phyloP scores from a whole-genome alignment of 805 yeast genomes.

The Teunomyces pallodes region DNA sequence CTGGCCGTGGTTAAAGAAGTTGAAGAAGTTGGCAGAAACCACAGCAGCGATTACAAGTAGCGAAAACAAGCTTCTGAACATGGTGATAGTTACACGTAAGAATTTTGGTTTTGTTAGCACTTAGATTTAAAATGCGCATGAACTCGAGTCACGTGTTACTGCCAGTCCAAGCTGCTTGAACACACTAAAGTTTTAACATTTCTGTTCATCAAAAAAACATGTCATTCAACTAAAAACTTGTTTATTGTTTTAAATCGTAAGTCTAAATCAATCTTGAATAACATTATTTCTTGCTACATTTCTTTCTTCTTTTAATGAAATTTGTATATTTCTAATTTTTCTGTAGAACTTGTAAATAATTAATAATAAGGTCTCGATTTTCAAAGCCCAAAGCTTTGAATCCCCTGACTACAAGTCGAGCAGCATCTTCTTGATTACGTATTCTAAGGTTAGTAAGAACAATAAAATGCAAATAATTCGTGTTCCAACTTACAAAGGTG shows the following conservation, averaged over 20 bases:
- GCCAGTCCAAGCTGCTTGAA: too few relatives aligned
- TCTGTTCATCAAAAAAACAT: too few relatives aligned
- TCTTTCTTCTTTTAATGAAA: neutral
- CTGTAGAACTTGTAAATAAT: neutral
- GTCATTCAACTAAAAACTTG: too few relatives aligned
- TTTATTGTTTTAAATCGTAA: too few relatives aligned
- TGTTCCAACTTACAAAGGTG: neutral
- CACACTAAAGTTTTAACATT: too few relatives aligned
- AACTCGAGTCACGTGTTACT: too few relatives aligned
- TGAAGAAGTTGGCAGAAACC: slow-evolving; percentile 32
- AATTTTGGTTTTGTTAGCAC: neutral
- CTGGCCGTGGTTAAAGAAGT: slow-evolving; percentile 24
- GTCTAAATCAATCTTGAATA: too few relatives aligned
- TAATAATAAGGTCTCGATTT: neutral
- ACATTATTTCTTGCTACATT: neutral
- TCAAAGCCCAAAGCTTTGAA: neutral
- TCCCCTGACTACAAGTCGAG: neutral
- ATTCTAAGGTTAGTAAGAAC: neutral
- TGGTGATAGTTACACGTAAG: slow-evolving; percentile 1
- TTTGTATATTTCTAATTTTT: neutral
- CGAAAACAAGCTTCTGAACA: slow-evolving; percentile 7
- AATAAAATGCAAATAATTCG: neutral
- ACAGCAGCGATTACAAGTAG: slow-evolving; percentile 11
- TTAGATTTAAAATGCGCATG: neutral
- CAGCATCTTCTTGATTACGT: neutral